Evolutionary conservation across 352 stramenopile species (phyloP).

Genomic region (Phytophthora ramorum): DNA sequence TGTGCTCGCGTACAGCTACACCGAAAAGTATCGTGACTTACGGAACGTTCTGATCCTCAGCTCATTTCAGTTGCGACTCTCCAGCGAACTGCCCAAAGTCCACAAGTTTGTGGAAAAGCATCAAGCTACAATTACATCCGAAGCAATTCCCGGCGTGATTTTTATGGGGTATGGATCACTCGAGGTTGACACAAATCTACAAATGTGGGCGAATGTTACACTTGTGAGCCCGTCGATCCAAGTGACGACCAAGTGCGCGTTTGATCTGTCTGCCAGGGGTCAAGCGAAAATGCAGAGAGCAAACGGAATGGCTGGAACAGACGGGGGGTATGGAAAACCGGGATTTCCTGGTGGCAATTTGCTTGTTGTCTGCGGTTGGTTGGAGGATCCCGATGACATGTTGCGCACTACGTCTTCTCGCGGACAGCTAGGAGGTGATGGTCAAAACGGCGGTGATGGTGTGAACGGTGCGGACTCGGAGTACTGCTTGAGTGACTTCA

Average conservation of each 20-base stretch:
- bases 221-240: slow-evolving; percentile 14
- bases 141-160: slow-evolving; percentile 16
- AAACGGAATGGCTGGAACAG: background rate
- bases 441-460: slow-evolving; percentile 21
- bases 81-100: slow-evolving; percentile 8
- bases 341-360: slow-evolving; percentile 29
- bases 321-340: slow-evolving; percentile 7
- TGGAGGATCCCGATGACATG: slow-evolving; percentile 3
- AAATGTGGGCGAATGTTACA: slow-evolving; percentile 23
- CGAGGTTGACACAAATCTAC: slow-evolving; percentile 8
- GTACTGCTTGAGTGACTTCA: slow-evolving; percentile 7
- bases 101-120: slow-evolving; percentile 21
- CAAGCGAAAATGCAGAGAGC: background rate
- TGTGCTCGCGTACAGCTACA: slow-evolving; percentile 2
- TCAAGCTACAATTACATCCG: background rate
- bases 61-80: slow-evolving; percentile 18
- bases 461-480: slow-evolving; percentile 8
- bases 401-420: slow-evolving; percentile 12
- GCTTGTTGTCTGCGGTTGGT: background rate
- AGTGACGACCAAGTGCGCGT: background rate
- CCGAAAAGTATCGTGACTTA: background rate
- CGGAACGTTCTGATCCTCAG: slow-evolving; percentile 10
- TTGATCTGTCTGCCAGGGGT: slow-evolving; percentile 15
- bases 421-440: slow-evolving; percentile 13
- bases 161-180: slow-evolving; percentile 22